These are phyloP conservation scores for Flaveria trinervia DNA, from an alignment of 129 eudicot species.

Conservation along the genomic window DNA sequence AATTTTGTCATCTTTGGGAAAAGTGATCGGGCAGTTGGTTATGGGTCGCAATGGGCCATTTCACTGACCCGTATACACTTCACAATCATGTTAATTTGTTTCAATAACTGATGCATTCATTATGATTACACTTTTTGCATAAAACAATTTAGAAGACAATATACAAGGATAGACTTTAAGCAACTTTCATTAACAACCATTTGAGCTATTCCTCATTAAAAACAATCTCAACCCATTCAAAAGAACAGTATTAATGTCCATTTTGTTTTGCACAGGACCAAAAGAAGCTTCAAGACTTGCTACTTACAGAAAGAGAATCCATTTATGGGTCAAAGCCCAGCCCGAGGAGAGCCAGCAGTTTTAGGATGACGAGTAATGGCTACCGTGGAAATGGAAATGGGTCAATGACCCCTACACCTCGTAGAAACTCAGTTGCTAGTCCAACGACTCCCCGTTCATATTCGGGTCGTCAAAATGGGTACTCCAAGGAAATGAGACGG, in stretches of 20 bases:
- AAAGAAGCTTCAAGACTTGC: conserved; percentile 82
- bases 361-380: conserved; percentile 62
- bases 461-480: conserved; percentile 71
- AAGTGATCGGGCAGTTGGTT: not conserved
- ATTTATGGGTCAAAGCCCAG: conserved; percentile 84
- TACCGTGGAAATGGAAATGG: conserved; percentile 63
- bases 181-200: not conserved
- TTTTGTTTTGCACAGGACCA: conserved; percentile 54
- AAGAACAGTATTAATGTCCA: conserved; percentile 13
- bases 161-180: not conserved
- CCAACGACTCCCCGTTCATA: conserved; percentile 83
- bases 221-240: not conserved
- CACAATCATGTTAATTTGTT: too few relatives aligned
- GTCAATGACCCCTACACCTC: conserved; percentile 73
- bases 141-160: not conserved
- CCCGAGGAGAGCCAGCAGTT: conserved; percentile 81
- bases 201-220: not conserved
- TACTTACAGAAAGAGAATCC: conserved; percentile 74
- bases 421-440: conserved; percentile 61
- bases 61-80: not conserved
- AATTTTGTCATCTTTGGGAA: conserved; percentile 3
- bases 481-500: conserved; percentile 81
- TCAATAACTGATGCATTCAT: too few relatives aligned
- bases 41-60: not conserved
- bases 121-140: not conserved